Evolutionary conservation across 2,329 filamentous ascomycete species (phyloP), one percentile per base, ranked within the genome.

Genomic region (Fusarium sp.): DNA sequence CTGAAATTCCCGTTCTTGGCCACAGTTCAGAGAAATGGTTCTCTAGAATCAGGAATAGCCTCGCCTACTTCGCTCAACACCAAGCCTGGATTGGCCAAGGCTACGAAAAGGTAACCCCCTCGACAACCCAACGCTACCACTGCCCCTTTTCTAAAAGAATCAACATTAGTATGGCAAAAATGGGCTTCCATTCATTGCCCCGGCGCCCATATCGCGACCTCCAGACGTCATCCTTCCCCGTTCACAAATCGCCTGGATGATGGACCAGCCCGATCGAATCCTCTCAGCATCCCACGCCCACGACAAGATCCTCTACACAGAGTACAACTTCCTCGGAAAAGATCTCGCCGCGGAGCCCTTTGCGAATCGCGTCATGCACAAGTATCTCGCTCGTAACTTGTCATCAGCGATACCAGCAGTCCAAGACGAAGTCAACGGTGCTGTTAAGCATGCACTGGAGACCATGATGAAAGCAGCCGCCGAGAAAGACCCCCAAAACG

Each of bases 141-240:
- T 13, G 16, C 11, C 15, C 20, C 10, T 53, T 28, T 31, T 26
- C 55, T 68, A 51, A 71, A 3, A 30, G n/a, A 28, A 41, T 30
- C 57, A n/a, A n/a, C n/a, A n/a, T n/a, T n/a, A 84, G 83, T 85
- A 85, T 71, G 81, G 81, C 55, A 85, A 84, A 58, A 77, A 81
- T 7, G 81, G 79, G 36, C 75, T 79, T 48, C 78, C 85, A 2
- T 86, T 86, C 56, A 78, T 86, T 20, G 79, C 83, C 1, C 84
- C 84, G 4, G 79, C 83, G 2, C 80, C 83, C 8, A 79, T 84
- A 2, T 81, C 81, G 13, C 80, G 82, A 6, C 80, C 83, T 3
- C 78, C 82, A 28, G 84, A 86, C 48, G 81, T 87, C 42, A 81
- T 87, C 55, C 77, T 87, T 8, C 85, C 85, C 5, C 79, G 78